Conservation (phyloP, 176 grass and related monocot species). For the Aechmea fasciata region DNA sequence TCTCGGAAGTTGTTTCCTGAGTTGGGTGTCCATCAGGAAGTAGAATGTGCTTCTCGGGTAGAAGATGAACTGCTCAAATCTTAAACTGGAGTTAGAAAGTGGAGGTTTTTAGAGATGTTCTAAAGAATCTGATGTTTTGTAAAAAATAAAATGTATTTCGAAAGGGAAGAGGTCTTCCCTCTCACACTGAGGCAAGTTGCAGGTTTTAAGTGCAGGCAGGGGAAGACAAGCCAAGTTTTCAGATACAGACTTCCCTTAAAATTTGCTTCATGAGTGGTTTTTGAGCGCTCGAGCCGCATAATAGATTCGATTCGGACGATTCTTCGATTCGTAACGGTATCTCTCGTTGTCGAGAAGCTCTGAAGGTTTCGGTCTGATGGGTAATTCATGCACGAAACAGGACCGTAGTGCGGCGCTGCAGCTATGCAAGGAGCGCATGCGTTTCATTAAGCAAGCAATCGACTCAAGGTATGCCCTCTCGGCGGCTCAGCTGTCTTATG, state of each 20-base stretch:
- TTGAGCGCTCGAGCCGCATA: too few species aligned
- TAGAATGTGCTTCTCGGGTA: not conserved
- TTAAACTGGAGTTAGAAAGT: not conserved
- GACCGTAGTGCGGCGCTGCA: slow-evolving; percentile 20
- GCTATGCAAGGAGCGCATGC: slow-evolving; percentile 45
- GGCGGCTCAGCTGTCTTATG: slow-evolving; percentile 42
- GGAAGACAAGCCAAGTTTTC: too few species aligned
- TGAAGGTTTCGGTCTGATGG: slow-evolving; percentile 20
- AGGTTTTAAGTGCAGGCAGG: too few species aligned
- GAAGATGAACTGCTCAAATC: not conserved
- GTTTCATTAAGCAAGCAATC: slow-evolving; percentile 26
- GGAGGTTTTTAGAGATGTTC: not conserved
- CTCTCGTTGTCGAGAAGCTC: not conserved
- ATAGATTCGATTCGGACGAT: too few species aligned
- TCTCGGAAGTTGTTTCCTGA: not conserved
- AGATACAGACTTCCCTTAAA: too few species aligned
- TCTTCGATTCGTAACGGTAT: too few species aligned
- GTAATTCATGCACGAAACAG: slow-evolving; percentile 35
- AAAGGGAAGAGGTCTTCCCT: not conserved
- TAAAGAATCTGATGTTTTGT: not conserved
- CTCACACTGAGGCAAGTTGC: too few species aligned
- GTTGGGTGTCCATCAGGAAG: not conserved
- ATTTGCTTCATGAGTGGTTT: too few species aligned
- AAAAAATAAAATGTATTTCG: not conserved
- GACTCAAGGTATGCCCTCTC: slow-evolving; percentile 47